phyloP scores from a whole-genome alignment of 1,284 basidiomycete genomes.

The Termitomyces sp. region DNA sequence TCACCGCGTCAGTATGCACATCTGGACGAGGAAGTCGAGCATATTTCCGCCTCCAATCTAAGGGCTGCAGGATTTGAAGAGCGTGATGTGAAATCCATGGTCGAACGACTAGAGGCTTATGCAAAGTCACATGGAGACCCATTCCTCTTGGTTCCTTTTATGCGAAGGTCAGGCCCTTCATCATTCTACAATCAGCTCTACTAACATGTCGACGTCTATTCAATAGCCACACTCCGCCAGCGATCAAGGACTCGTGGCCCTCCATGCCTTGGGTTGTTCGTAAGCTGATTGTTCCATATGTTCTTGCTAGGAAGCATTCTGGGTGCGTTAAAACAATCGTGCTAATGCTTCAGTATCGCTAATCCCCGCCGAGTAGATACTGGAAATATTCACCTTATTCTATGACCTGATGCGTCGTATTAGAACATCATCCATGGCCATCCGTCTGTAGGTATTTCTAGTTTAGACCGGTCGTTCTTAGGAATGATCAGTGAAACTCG shows the following conservation, averaged over 20 bases:
- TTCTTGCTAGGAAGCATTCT: conserved; percentile 29
- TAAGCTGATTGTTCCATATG: conserved; percentile 30
- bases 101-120: conserved; percentile 25
- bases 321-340: conserved; percentile 25
- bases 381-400: conserved; percentile 36
- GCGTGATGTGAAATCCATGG: conserved; percentile 25
- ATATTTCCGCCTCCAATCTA: conserved; percentile 28
- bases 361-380: conserved; percentile 21
- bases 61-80: conserved; percentile 25
- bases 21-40: conserved; percentile 33
- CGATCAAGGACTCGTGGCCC: conserved; percentile 32
- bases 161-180: conserved; percentile 27
- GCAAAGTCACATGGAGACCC: conserved; percentile 29
- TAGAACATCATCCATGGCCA: too few relatives aligned
- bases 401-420: conserved; percentile 15
- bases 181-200: not conserved
- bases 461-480: too few relatives aligned
- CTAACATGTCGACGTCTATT: not conserved
- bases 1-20: conserved; percentile 25
- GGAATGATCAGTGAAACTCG: not conserved
- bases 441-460: too few relatives aligned
- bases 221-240: conserved; percentile 31
- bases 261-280: conserved; percentile 34
- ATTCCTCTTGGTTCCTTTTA: conserved; percentile 31
- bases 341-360: not conserved